Evolutionary conservation across 345 rosid species (phyloP).

Genomic region (Moringa oleifera): DNA sequence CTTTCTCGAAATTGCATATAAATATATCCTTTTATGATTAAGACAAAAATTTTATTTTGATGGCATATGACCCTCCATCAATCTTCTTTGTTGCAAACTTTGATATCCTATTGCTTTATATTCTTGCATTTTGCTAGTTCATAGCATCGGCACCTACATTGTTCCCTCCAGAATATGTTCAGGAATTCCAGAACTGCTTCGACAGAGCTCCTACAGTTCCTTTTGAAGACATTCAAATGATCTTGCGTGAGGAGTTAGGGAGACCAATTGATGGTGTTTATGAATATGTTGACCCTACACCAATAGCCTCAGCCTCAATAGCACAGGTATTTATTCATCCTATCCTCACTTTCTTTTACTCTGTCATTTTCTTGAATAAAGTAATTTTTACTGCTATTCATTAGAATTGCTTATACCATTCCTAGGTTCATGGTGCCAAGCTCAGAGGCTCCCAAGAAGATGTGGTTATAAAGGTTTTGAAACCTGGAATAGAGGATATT

Average conservation of each 20-base stretch:
- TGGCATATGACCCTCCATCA: background rate
- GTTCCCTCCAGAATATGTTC: slow-evolving; percentile 82
- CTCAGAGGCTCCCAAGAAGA: slow-evolving; percentile 82
- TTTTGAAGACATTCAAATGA: slow-evolving; percentile 62
- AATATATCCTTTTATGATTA: background rate
- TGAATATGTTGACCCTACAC: slow-evolving; percentile 80
- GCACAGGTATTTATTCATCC: slow-evolving; percentile 56
- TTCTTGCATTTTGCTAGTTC: slow-evolving; percentile 45
- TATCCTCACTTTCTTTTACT: background rate
- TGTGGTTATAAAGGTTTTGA: slow-evolving; percentile 89
- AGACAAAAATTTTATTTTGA: slow-evolving; percentile 1
- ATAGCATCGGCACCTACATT: slow-evolving; percentile 92
- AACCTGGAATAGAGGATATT: slow-evolving; percentile 89
- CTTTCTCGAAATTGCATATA: background rate
- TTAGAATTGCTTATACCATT: slow-evolving; percentile 5
- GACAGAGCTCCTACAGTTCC: slow-evolving; percentile 88
- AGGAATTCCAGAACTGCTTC: slow-evolving; percentile 92
- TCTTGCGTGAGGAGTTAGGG: slow-evolving; percentile 79
- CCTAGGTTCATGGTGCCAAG: slow-evolving; percentile 90
- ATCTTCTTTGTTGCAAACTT: background rate
- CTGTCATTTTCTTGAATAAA: background rate
- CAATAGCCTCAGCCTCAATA: slow-evolving; percentile 95
- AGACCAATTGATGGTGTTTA: slow-evolving; percentile 78
- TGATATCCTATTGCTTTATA: slow-evolving; percentile 9
- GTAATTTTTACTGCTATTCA: slow-evolving; percentile 7